Base-by-base conservation (phyloP, 2,329 filamentous ascomycete species). In the Sporothrix pallida region DNA sequence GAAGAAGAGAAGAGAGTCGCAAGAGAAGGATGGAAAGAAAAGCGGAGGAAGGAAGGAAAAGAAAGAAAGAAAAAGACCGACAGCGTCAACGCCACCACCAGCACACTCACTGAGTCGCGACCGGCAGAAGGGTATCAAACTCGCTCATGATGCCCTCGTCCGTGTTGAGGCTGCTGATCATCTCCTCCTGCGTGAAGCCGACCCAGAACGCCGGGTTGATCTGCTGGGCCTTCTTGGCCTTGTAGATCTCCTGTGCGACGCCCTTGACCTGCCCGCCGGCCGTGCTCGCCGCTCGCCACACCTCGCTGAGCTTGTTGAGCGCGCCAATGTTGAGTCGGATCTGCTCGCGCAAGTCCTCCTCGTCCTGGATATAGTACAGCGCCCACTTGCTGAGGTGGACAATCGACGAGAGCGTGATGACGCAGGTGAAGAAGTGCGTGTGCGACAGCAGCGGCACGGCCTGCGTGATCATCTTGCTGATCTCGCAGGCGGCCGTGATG, bases 381-480 rank as follows among this genome's bases (percentile, higher is more conserved):
- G 85, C 91, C 89, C 93, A 97, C 76, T 92, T 93, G 72, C 91
- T 93, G 31, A 97, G 86, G 78, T 96, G 93, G 3, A 95, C 92
- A 77, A 95, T 92, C 7, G 93, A 93, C 20, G 91, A 92, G 71
- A 95, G 84, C 1, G 93, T 93, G 69, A 96, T 85, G 54, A 92
- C 91, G 79, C 93, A 96, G 48, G 91, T 93, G 83, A 96, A 94
- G 82, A 95, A 95, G 74, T 94, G 93, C 0, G 90, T 94, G 82
- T 97, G 93, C 46, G 89, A 89, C 4, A 91, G 86, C 1, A 95
- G 84, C 0, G 90, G 87, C 4, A 91, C 89, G 0, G 93, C 92
- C 63, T 97, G 88, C 0, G 92, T 91, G 68, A 94, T 89, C 77
- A 95, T 86, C 76, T 89, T 88, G 75, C 91, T 92, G 75, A 97